Base-by-base conservation (phyloP, 1,284 basidiomycete species). In the Ganoderma meredithae region DNA sequence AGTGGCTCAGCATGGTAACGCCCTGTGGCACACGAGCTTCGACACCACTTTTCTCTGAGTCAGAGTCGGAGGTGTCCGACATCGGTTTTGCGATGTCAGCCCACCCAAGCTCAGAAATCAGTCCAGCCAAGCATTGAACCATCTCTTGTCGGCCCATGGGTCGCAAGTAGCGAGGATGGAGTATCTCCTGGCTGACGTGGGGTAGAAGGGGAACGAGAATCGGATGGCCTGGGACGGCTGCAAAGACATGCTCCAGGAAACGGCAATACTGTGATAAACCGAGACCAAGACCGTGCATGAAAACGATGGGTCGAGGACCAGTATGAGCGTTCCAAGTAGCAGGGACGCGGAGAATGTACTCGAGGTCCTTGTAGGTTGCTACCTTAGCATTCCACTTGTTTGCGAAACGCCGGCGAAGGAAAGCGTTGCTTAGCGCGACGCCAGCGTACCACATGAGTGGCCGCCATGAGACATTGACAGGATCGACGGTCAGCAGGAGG, bases 201-300 rank as follows among this genome's bases (percentile, higher is more conserved):
- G 95, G 94, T 71, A 96, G 94, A 1, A 97, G 78, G 5, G 91
- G 89, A 36, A 97, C 82, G 43, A 97, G 81, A 67, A 97, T 77
- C 1, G 95, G 95, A 39, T 91, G 89, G 70, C 93, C 86, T 5
- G 87, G 81, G 61, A 93, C 84, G 3, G 80, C 81, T 71, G 72
- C 82, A 68, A 89, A 77, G 41, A 93, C 81, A 67, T 86, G 78
- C 4, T 76, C 75, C 36, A 93, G 77, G 69, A 89, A 79, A 33
- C 79, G 70, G 62, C 85, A 80, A 76, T 94, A 94, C 77, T 94
- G 90, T 15, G 88, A 79, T 13, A 95, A 77, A 1, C 95, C 95
- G 53, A 96, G 84, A 13, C 96, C 95, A 0, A 98, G 86, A 1
- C 96, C 96, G 75, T 97, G 95, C 56, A 96, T 79, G 77, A 96